Base-by-base conservation (phyloP, 2,329 filamentous ascomycete genomes). In the Stylonectria norvegica region DNA sequence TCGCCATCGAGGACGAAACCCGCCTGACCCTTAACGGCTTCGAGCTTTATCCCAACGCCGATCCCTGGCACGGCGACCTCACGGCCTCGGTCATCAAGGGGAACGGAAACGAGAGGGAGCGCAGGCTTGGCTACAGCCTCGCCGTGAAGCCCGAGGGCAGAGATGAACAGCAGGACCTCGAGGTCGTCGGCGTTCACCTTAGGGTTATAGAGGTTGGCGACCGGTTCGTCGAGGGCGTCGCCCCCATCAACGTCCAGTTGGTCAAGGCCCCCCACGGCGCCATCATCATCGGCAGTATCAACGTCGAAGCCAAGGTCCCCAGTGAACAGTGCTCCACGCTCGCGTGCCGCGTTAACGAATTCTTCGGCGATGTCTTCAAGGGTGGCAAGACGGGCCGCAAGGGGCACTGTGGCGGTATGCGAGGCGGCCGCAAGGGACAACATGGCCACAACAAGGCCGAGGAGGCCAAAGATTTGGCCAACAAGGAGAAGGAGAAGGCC, bases 171-270 rank as follows among this genome's bases (percentile, higher is more conserved):
- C 72, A 74, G 45, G 63, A 68, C 38, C 59, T 81, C 30, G 69
- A 75, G 42, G 60, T 82, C 3, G 60, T 83, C 37, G 60, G 67
- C 25, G 55, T 85, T 42, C 69, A 76, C 47, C 63, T 85, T 25
- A 70, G 78, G 48, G 72, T 86, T 45, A 71, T 81, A 43, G 73
- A 81, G 57, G 74, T 85, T 18, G 78, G 76, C 42, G 62, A 71
- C 38, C 65, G 68, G 30, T 78, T 80, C 43, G 61, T 84, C 39
- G 64, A 76, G 31, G 70, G 65, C 17, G 67, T 82, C 17, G 73
- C 76, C 25, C 65, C 66, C 19, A 69, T 88, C 42, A 72, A 76
- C 32, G 67, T 86, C 32, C 76, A 75, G 51, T 66, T 87, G 14
- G 68, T 88, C 59, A 76, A 81, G 67, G 78, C 75, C 1, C 68